These are phyloP conservation scores for Diaporthe sp. DNA, from an alignment of 2,329 filamentous ascomycete species.

Conservation along the genomic window DNA sequence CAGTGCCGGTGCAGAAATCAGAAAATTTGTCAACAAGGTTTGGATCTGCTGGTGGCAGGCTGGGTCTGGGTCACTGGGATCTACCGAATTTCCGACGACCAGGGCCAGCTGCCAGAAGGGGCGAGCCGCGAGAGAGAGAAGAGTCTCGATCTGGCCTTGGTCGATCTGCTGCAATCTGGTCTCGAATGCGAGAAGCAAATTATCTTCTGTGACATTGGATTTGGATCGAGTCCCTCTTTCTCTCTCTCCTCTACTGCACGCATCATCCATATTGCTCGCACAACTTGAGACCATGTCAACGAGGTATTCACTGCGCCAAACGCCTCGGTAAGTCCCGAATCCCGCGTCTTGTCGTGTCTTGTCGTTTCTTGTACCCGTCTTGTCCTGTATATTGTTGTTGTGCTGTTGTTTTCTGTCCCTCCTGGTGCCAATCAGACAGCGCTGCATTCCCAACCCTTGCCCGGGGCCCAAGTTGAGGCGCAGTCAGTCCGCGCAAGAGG, in stretches of 20 bases:
- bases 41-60: neutral
- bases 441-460: conserved; percentile 7
- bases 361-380: neutral
- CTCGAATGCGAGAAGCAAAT: neutral
- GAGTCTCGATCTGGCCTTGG: conserved; percentile 14
- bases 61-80: neutral
- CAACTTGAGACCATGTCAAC: conserved; percentile 33
- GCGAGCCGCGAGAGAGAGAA: neutral
- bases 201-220: neutral
- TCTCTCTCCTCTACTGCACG: neutral
- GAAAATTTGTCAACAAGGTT: conserved; percentile 33
- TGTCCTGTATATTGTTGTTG: neutral
- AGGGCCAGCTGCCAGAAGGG: conserved; percentile 20
- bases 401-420: neutral
- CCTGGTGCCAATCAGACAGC: conserved; percentile 9
- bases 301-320: conserved; percentile 40
- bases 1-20: conserved; percentile 11
- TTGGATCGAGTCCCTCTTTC: neutral
- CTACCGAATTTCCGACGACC: conserved; percentile 28
- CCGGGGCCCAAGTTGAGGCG: conserved; percentile 2
- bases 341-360: conserved; percentile 1
- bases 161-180: conserved; percentile 11
- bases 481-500: neutral
- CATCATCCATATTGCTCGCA: conserved; percentile 20
- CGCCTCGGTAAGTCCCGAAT: conserved; percentile 39